phyloP scores from a whole-genome alignment of 2,329 filamentous ascomycete species.

The Ophiosphaerella herpotricha region DNA sequence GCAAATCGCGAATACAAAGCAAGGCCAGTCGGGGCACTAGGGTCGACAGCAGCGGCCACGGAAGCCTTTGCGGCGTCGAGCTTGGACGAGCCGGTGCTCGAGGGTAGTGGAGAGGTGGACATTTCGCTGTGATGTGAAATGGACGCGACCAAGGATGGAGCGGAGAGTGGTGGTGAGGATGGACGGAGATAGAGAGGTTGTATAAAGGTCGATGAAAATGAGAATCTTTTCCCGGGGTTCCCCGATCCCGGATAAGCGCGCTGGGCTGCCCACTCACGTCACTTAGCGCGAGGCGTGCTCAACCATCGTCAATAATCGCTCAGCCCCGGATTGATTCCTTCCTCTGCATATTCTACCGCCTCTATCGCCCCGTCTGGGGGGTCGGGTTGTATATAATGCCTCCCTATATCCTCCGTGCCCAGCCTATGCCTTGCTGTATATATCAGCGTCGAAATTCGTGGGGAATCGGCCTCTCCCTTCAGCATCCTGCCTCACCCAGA shows the following conservation, averaged over 20 bases:
- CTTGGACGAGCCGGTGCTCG: conserved; percentile 58
- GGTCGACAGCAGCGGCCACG: conserved; percentile 49
- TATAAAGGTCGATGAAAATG: conserved; percentile 4
- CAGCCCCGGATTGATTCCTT: conserved; percentile 1
- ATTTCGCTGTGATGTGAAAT: conserved; percentile 26
- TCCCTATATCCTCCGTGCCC: neutral
- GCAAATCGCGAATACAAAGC: conserved; percentile 93
- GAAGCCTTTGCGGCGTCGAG: conserved; percentile 58
- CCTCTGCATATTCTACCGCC: neutral
- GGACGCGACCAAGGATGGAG: conserved; percentile 25
- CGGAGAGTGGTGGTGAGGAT: conserved; percentile 31
- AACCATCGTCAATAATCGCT: conserved; percentile 12
- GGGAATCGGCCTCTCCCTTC: conserved; percentile 50
- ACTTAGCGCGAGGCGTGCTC: conserved; percentile 13
- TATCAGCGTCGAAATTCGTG: conserved; percentile 41
- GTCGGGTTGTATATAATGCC: neutral
- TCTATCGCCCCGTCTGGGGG: neutral
- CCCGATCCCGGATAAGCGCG: conserved; percentile 15
- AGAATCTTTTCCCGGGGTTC: conserved; percentile 23
- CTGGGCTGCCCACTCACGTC: conserved; percentile 17
- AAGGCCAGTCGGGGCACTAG: conserved; percentile 64
- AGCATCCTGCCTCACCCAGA: conserved; percentile 65
- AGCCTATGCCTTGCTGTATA: conserved; percentile 33
- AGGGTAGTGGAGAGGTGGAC: conserved; percentile 48
- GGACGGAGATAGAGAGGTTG: conserved; percentile 23